phyloP scores from a whole-genome alignment of 2,329 filamentous ascomycete species.

The Verticillium tricorpus region DNA sequence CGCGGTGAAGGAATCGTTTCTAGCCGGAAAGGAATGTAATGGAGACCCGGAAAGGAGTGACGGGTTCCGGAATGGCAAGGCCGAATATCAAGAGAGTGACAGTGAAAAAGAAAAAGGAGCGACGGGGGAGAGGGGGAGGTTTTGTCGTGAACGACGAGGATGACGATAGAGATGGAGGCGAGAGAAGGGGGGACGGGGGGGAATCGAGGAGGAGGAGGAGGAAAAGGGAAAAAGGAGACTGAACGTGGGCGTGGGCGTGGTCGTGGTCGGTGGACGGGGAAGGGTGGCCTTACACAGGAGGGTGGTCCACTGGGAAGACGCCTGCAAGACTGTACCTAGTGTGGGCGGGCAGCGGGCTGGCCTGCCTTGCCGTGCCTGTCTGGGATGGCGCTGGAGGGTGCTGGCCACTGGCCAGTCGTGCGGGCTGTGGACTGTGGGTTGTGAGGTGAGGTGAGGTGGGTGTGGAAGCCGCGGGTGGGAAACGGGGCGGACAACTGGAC shows the following conservation, averaged over 20 bases:
- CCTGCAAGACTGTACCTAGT: neutral
- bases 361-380: neutral
- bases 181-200: neutral
- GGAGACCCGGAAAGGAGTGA: constrained; percentile 47
- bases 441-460: neutral
- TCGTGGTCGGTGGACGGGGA: neutral
- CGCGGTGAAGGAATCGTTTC: constrained; percentile 16
- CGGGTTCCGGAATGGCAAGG: constrained; percentile 35
- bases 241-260: neutral
- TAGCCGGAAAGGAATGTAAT: constrained; percentile 35
- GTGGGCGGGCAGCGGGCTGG: neutral
- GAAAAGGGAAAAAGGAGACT: neutral
- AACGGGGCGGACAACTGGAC: neutral
- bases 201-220: neutral
- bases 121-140: constrained; percentile 29
- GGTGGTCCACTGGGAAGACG: neutral
- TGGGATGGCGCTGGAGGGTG: neutral
- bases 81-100: constrained; percentile 46
- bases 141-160: neutral
- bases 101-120: constrained; percentile 36
- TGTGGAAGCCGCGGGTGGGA: neutral
- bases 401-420: neutral
- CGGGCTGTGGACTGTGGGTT: neutral
- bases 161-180: neutral
- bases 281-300: neutral